Evolutionary conservation across 768 basidiomycete genomes (phyloP).

Genomic region (Nevesoporus exiguus): DNA sequence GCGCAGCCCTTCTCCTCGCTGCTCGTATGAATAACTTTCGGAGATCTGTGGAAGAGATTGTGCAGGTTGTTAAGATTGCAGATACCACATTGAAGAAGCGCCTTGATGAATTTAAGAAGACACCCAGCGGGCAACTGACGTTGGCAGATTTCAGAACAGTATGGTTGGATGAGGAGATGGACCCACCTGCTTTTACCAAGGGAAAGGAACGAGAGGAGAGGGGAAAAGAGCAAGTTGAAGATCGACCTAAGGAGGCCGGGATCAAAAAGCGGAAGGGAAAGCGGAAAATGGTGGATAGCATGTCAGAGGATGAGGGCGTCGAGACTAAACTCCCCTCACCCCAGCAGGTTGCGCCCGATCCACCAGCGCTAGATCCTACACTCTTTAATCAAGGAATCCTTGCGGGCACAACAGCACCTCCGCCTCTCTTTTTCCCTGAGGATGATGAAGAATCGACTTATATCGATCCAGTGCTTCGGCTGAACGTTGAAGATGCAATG

Average conservation of each 20-base stretch:
- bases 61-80: slow-evolving; percentile 99
- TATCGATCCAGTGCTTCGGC: slow-evolving; percentile 56
- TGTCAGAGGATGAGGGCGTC: slow-evolving; percentile 33
- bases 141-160: slow-evolving; percentile 87
- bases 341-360: slow-evolving; percentile 18
- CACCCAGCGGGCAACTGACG: slow-evolving; percentile 80
- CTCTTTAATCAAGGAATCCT: slow-evolving; percentile 69
- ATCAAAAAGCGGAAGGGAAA: slow-evolving; percentile 34
- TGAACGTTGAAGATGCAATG: slow-evolving; percentile 15
- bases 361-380: slow-evolving; percentile 47
- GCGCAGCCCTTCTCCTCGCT: slow-evolving; percentile 90
- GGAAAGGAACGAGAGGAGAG: slow-evolving; percentile 69
- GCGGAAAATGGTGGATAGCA: slow-evolving; percentile 40
- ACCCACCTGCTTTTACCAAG: slow-evolving; percentile 85
- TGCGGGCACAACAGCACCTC: slow-evolving; percentile 42
- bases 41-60: slow-evolving; percentile 89
- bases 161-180: slow-evolving; percentile 89
- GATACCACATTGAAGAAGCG: slow-evolving; percentile 92
- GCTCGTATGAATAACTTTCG: slow-evolving; percentile 99
- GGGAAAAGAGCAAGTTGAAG: slow-evolving; percentile 41
- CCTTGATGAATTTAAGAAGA: slow-evolving; percentile 91
- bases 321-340: slow-evolving; percentile 4
- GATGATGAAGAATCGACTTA: slow-evolving; percentile 42
- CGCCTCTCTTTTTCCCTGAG: slow-evolving; percentile 44
- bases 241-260: slow-evolving; percentile 25